Evolutionary conservation across 2,329 filamentous ascomycete genomes (phyloP), one percentile per base, ranked within the genome.

Genomic region (Coniochaeta hoffmannii): DNA sequence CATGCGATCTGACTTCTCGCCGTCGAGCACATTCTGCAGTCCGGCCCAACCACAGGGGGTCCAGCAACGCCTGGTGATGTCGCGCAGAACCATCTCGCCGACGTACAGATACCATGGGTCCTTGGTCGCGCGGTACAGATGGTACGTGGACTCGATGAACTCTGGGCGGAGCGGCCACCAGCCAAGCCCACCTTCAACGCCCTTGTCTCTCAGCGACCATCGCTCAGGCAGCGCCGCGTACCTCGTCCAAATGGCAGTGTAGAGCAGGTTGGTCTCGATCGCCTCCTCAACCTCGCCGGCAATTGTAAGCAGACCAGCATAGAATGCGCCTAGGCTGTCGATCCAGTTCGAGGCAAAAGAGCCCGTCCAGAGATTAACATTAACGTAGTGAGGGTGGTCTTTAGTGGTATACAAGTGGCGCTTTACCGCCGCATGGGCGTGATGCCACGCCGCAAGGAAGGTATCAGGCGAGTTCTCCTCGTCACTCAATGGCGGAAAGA

Each of bases 91-190:
- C 94, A 99, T 99, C 69, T 99, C 94, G 28, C 92, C 94, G 19
- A 96, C 89, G 67, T 97, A 87, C 4, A 97, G 77, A 71, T 97
- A 97, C 92, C 93, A 99, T 0, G 92, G 92, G 68, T 99, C 94
- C 63, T 87, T 83, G 0, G 94, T 97, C 1, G 93, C 92, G 53
- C 89, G 87, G 68, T 95, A 97, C n/a, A 99, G 76, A 66, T 97
- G 90, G 72, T 96, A 99, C 0, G 89, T 96, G 1, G 91, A 97
- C 71, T 99, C 94, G 62, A 97, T 91, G 66, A 97, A 97, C 69
- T 99, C 94, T 5, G 94, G 94, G 24, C 94, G 84, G 22, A 95
- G 90, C 11, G 90, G 90, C 89, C 95, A 99, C 90, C 94, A 97
- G 11, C 87, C 85, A 26, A 97, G 82, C 10, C 90, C 90, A 17